Base-by-base conservation (phyloP, 2,329 filamentous ascomycete genomes). In the Cladosporium sp. region DNA sequence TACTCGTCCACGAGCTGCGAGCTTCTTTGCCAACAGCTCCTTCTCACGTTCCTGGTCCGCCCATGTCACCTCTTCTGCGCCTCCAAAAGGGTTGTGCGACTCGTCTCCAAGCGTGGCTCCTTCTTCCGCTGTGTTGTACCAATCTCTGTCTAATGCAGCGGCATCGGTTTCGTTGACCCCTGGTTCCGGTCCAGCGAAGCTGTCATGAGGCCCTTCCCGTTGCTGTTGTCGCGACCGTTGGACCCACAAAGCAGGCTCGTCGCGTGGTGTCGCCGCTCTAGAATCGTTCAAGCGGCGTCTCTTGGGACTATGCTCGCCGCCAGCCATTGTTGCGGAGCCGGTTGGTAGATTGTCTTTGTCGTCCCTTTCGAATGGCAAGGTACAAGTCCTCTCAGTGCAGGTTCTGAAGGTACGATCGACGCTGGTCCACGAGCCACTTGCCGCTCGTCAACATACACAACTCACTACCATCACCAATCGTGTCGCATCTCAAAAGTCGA, bases 31-130 rank as follows among this genome's bases (percentile, higher is more conserved):
- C 8, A 85, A 80, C 71, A 91, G 75, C 13, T 85, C 87, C 15
- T 82, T 82, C 73, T 96, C 91, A 22, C 81, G 80, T 68, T 90
- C 84, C 70, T 90, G 86, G 61, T 91, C 91, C 74, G 87, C 87
- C 71, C 87, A 86, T 19, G 87, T 83, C 4, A 61, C 63, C 62
- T 84, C 81, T 57, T 86, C 89, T 59, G 87, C 87, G 0, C 85
- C 85, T 9, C 89, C 90, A 68, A 96, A 96, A 0, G 91, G 92
- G 68, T 96, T 95, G 73, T 96, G 91, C n/a, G 86, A 81, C 62
- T 97, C 92, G 69, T 96, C 92, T 63, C 91, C 92, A 67, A 96
- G 90, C 0, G 87, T 88, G 68, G 95, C 89, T 24, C 87, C 89
- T 58, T 87, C 85, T 70, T 96, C 91, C 68, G 95, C 91, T 48